Conservation (phyloP, 345 rosid genomes). For the Microthlaspi erraticum region DNA sequence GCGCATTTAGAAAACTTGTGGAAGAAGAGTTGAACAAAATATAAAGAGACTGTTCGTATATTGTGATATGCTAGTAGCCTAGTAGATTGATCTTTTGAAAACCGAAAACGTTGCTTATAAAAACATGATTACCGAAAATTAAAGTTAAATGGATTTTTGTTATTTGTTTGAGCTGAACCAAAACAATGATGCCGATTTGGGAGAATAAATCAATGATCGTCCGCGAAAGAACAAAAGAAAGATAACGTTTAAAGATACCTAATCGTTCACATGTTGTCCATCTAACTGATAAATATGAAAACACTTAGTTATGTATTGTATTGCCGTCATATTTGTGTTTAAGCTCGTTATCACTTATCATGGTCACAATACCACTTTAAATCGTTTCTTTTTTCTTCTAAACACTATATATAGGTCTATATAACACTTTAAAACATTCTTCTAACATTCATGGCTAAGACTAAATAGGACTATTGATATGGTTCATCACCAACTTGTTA, state of each 20-base stretch:
- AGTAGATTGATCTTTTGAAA: conserved; percentile 6
- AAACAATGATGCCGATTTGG: background rate
- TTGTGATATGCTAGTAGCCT: conserved; percentile 13
- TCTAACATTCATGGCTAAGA: conserved; percentile 3
- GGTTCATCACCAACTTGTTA: conserved; percentile 19
- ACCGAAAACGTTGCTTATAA: background rate
- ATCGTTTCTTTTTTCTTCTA: background rate
- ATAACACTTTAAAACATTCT: background rate
- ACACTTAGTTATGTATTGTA: background rate
- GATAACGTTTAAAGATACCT: background rate
- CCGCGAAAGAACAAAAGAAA: conserved; percentile 10
- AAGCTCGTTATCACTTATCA: background rate
- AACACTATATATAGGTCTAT: background rate
- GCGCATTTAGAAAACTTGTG: conserved; percentile 1
- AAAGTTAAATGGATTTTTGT: too few species aligned
- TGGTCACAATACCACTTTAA: background rate
- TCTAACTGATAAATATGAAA: background rate
- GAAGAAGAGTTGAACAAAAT: conserved; percentile 3
- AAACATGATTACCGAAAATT: background rate
- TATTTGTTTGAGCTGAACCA: background rate
- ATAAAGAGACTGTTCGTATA: background rate
- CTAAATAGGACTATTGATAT: conserved; percentile 14
- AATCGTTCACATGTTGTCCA: conserved; percentile 8
- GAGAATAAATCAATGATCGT: conserved; percentile 21
- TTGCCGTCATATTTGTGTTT: background rate